Percentiles rank a stretch among this genome's conserved stretches.
phyloP scores from a whole-genome alignment of 176 grass and related monocot species.

The Triticum aestivum region DNA sequence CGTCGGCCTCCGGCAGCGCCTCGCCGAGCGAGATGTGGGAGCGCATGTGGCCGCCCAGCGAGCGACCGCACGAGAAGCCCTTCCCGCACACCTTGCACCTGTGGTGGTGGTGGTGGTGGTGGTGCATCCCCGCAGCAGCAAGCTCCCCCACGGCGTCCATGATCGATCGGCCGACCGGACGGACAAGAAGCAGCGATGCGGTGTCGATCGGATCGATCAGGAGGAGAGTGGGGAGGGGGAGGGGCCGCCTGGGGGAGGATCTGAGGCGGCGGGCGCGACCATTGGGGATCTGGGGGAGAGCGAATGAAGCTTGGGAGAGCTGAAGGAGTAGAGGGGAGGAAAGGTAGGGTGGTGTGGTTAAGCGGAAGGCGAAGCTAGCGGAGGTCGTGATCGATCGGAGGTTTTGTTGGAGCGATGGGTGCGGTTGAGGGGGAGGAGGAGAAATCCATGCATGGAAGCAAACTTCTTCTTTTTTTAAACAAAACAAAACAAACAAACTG shows the following conservation, averaged over 20 bases:
- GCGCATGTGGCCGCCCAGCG: conserved; percentile 70
- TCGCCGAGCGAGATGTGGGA: conserved; percentile 52
- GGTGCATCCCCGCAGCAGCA: conserved; percentile 14
- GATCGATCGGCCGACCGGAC: not conserved
- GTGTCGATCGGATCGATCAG: not conserved
- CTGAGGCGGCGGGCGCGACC: conserved; percentile 15
- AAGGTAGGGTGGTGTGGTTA: conserved; percentile 47
- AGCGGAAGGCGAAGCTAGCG: conserved; percentile 42
- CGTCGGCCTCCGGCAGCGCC: not conserved
- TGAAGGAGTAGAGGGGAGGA: conserved; percentile 54
- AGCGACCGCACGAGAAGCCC: conserved; percentile 55
- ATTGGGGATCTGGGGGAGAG: conserved; percentile 35
- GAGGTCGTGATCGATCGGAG: conserved; percentile 41
- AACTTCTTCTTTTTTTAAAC: not conserved
- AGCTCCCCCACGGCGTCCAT: conserved; percentile 37
- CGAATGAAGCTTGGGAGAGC: conserved; percentile 36
- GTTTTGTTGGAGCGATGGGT: conserved; percentile 54
- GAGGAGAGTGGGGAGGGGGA: not conserved
- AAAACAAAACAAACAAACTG: conserved; percentile 3
- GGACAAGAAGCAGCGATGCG: not conserved
- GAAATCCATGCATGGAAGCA: conserved; percentile 70
- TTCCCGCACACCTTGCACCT: conserved; percentile 63
- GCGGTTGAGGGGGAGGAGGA: conserved; percentile 42
- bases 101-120: not conserved
- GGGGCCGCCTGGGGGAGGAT: conserved; percentile 19